These are phyloP conservation scores for Phialocephala sp. DNA, from an alignment of 2,329 filamentous ascomycete genomes.

Conservation along the genomic window DNA sequence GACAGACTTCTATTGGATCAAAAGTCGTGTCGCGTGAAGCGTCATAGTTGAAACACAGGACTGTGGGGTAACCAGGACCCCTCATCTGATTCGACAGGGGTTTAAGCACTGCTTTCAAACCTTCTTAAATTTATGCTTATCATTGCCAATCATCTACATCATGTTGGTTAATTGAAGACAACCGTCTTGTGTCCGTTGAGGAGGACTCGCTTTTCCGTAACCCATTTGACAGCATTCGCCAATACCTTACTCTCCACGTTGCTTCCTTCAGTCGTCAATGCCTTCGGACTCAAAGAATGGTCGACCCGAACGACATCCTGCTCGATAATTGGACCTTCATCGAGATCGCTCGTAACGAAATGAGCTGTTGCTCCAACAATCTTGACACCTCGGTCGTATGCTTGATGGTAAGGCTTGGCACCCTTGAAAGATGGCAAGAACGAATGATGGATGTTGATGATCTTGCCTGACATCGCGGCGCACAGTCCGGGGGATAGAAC, in stretches of 20 bases:
- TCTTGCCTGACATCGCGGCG: conserved; percentile 79
- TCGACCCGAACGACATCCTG: conserved; percentile 80
- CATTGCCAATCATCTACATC: not conserved
- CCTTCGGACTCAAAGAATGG: conserved; percentile 76
- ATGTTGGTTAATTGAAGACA: conserved; percentile 59
- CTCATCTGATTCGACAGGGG: not conserved
- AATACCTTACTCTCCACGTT: conserved; percentile 86
- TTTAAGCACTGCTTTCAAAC: not conserved
- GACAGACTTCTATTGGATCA: not conserved
- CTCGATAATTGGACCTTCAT: conserved; percentile 89
- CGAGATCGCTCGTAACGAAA: conserved; percentile 83
- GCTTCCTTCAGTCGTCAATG: conserved; percentile 78
- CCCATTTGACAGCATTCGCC: conserved; percentile 83
- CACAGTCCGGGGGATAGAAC: conserved; percentile 78
- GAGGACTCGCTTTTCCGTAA: conserved; percentile 78
- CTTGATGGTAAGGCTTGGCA: conserved; percentile 87
- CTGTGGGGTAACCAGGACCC: not conserved
- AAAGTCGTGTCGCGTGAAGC: not conserved
- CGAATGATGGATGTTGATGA: conserved; percentile 92
- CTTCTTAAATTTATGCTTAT: not conserved
- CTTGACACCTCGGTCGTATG: conserved; percentile 85
- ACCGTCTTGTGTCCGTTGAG: conserved; percentile 82
- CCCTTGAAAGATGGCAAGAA: conserved; percentile 90
- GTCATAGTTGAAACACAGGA: not conserved
- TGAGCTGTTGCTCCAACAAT: conserved; percentile 87